phyloP scores from a whole-genome alignment of 305 asterid species.

The Andrographis paniculata region DNA sequence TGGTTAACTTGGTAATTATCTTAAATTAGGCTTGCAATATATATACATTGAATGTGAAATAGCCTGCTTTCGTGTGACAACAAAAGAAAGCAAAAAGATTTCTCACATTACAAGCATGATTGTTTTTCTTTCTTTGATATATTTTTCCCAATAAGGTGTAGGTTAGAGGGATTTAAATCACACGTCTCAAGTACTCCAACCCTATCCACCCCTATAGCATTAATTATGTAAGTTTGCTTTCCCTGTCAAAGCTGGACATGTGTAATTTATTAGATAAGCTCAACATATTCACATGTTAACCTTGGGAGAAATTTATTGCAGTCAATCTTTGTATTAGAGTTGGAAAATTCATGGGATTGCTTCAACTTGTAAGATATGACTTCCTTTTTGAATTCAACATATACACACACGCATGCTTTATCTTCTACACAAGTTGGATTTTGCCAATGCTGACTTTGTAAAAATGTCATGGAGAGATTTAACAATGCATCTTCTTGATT shows the following conservation, averaged over 20 bases:
- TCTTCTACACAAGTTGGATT: too few relatives aligned
- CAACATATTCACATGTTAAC: neutral
- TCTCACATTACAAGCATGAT: slow-evolving; percentile 4
- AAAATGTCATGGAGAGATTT: too few relatives aligned
- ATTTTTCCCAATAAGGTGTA: neutral
- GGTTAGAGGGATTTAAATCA: slow-evolving; percentile 7
- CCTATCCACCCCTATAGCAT: slow-evolving; percentile 14
- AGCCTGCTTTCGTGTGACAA: neutral
- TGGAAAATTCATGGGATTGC: neutral
- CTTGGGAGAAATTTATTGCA: neutral
- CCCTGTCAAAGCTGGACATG: slow-evolving; percentile 3
- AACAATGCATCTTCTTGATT: neutral
- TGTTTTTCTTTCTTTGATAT: neutral
- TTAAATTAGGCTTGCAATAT: too few relatives aligned
- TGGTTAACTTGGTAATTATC: too few relatives aligned
- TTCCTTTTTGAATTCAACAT: neutral
- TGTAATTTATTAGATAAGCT: slow-evolving; percentile 27
- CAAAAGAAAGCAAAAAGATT: neutral
- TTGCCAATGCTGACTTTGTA: too few relatives aligned
- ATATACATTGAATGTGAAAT: neutral
- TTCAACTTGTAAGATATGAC: neutral
- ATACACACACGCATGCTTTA: too few relatives aligned
- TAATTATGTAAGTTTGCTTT: neutral
- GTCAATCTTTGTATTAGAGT: neutral
- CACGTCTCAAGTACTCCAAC: slow-evolving; percentile 11